Conservation (phyloP, 164 flowering plant genomes). For the Annona squamosa region DNA sequence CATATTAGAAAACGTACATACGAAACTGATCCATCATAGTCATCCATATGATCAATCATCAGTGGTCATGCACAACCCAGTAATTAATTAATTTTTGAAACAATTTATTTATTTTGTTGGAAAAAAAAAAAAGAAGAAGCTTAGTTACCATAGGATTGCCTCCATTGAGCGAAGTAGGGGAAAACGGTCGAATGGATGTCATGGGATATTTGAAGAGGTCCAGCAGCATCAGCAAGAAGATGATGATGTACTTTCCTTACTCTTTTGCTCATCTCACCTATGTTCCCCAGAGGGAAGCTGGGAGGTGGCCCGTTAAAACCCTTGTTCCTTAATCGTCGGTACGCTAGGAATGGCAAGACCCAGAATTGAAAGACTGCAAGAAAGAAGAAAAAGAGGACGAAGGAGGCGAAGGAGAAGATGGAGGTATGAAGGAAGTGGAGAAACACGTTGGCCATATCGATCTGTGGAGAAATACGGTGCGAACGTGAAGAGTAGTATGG, state of each 20-base stretch:
- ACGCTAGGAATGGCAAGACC: constrained; percentile 38
- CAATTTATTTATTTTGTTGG: no score
- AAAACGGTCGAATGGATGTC: constrained; percentile 64
- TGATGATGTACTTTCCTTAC: background rate
- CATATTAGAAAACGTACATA: background rate
- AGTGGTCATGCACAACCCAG: background rate
- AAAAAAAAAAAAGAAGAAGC: background rate
- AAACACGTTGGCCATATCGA: constrained; percentile 12
- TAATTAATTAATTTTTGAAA: background rate
- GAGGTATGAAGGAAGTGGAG: constrained; percentile 12
- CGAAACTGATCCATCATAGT: background rate
- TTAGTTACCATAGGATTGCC: constrained; percentile 46
- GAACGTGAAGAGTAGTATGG: background rate
- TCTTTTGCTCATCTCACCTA: constrained; percentile 42
- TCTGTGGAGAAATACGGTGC: background rate
- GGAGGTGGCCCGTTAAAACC: constrained; percentile 84
- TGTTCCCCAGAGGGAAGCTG: constrained; percentile 71
- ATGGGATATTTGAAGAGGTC: constrained; percentile 24
- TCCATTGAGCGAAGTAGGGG: constrained; percentile 76
- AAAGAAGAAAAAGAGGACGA: constrained; percentile 15
- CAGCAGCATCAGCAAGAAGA: background rate
- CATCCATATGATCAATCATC: background rate
- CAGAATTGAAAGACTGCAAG: constrained; percentile 27
- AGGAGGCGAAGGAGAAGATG: constrained; percentile 11
- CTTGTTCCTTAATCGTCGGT: constrained; percentile 30